Base-by-base conservation (phyloP, 139 green algal genomes). In the Desmodesmus armatus region DNA sequence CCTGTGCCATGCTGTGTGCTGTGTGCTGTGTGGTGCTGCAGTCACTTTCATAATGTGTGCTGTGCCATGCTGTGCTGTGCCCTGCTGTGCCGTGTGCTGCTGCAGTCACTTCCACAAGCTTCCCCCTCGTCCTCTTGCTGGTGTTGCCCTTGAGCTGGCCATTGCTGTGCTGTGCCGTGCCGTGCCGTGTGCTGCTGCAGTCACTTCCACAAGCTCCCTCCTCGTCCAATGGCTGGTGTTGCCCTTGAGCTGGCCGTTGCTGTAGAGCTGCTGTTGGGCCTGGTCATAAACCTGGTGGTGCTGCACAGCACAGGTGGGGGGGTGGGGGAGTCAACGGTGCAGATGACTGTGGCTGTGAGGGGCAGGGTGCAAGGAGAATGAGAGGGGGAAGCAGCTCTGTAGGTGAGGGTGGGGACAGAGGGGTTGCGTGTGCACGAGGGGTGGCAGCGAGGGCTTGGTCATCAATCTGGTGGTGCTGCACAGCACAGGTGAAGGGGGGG, bases 201-300 rank as follows among this genome's bases (percentile, higher is more conserved):
- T 37, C 79, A 73, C 76, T 88, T 88, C 40, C 77, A 76, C 60
- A 78, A 74, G 62, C 47, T 84, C 5, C 76, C 84, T 37, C 77
- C 53, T 3, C 77, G 76, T 11, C 58, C 85, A 51, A 55, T 29
- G 27, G 53, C 33, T n/a, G 84, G 84, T 27, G 77, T 88, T 13
- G 3, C 17, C n/a, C 47, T 88, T 76, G 31, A 40, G 6, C 19
- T 78, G 17, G 79, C 78, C 27, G n/a, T 76, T 7, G 60, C n/a
- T 15, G 72, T 77, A 29, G 79, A 89, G 72, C 47, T 65, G 79
- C 40, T 78, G 85, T 72, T 86, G 55, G 72, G 78, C n/a, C 15
- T 44, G 3, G 51, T 84, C 49, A 51, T 88, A 17, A 88, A 84
- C 51, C 7, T 80, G 17, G 49, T 88, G 3, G 47, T 87, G 73